A percentile compares a stretch with the other conserved stretches of the same genome.
phyloP scores from a whole-genome alignment of 1,284 basidiomycete genomes.

The Exobasidium cylindrosporum region DNA sequence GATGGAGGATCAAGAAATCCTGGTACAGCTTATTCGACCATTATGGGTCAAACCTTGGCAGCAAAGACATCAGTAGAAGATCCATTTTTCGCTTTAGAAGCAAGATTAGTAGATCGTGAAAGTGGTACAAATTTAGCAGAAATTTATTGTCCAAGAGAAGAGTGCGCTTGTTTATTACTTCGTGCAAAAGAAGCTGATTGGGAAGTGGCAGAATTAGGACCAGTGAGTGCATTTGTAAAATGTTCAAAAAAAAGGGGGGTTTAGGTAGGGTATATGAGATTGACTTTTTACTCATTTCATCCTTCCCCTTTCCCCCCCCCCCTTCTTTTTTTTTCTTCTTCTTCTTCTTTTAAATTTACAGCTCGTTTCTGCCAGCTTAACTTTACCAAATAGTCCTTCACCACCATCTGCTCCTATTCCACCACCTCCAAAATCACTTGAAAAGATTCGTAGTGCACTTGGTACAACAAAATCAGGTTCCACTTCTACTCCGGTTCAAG shows the following conservation, averaged over 20 bases:
- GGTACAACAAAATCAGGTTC: not conserved
- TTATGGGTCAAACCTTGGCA: slow-evolving; percentile 50
- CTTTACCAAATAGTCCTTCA: slow-evolving; percentile 32
- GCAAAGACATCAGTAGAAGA: slow-evolving; percentile 51
- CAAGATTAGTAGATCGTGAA: slow-evolving; percentile 45
- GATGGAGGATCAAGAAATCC: slow-evolving; percentile 21
- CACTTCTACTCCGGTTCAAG: slow-evolving; percentile 12
- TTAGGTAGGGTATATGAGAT: too few relatives aligned
- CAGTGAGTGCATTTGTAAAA: slow-evolving; percentile 21
- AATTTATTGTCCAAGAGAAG: slow-evolving; percentile 49
- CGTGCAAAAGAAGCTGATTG: slow-evolving; percentile 37
- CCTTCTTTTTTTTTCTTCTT: not conserved
- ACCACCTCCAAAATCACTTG: slow-evolving; percentile 9
- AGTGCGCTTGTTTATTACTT: slow-evolving; percentile 45
- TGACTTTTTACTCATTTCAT: too few relatives aligned
- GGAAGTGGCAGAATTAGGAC: slow-evolving; percentile 44
- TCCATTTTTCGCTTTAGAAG: slow-evolving; percentile 44
- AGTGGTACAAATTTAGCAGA: slow-evolving; percentile 37
- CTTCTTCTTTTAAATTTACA: too few relatives aligned
- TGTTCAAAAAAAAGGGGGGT: not conserved
- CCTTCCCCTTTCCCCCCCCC: too few relatives aligned
- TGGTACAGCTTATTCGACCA: slow-evolving; percentile 28
- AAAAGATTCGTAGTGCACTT: slow-evolving; percentile 5
- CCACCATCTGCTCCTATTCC: slow-evolving; percentile 17
- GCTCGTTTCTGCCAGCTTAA: slow-evolving; percentile 15